Conservation (phyloP, 805 yeast genomes). For the Candida andamanensis region DNA sequence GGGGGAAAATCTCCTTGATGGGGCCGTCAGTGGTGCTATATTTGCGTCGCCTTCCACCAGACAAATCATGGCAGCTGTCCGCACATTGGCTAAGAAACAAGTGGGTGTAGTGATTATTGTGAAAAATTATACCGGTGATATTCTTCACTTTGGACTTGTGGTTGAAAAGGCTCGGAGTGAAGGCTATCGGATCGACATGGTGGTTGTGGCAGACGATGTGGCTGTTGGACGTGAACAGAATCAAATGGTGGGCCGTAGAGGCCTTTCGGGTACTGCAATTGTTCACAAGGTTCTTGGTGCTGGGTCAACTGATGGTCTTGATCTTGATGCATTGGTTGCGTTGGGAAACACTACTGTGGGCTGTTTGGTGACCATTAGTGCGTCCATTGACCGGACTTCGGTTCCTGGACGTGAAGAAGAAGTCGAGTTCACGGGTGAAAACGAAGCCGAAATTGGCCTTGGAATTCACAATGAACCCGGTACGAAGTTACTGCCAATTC, state of each 20-base stretch:
- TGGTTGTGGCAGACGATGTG: slow-evolving; percentile 86
- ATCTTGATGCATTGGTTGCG: slow-evolving; percentile 47
- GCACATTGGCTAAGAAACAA: slow-evolving; percentile 44
- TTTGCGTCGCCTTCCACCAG: slow-evolving; percentile 95
- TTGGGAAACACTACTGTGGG: slow-evolving; percentile 59
- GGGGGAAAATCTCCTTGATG: slow-evolving; percentile 76
- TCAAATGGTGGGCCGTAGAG: slow-evolving; percentile 90
- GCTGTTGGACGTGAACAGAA: slow-evolving; percentile 90
- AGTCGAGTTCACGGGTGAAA: slow-evolving; percentile 43
- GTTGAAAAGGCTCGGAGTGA: slow-evolving; percentile 80
- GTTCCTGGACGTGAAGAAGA: slow-evolving; percentile 71
- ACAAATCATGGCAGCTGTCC: slow-evolving; percentile 71
- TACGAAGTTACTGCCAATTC: slow-evolving; percentile 56
- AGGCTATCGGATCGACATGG: slow-evolving; percentile 67
- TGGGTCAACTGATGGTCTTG: slow-evolving; percentile 32
- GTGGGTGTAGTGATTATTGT: slow-evolving; percentile 76
- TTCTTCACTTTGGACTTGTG: slow-evolving; percentile 86
- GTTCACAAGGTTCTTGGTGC: slow-evolving; percentile 87
- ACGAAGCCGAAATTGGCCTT: slow-evolving; percentile 86
- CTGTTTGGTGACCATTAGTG: slow-evolving; percentile 79
- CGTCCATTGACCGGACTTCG: slow-evolving; percentile 82
- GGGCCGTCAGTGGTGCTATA: slow-evolving; percentile 86
- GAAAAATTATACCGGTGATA: slow-evolving; percentile 93
- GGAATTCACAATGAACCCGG: slow-evolving; percentile 98
- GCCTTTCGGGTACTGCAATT: slow-evolving; percentile 84